These are phyloP conservation scores for Coprinopsis cinerea DNA, from an alignment of 768 basidiomycete genomes.

Conservation along the genomic window DNA sequence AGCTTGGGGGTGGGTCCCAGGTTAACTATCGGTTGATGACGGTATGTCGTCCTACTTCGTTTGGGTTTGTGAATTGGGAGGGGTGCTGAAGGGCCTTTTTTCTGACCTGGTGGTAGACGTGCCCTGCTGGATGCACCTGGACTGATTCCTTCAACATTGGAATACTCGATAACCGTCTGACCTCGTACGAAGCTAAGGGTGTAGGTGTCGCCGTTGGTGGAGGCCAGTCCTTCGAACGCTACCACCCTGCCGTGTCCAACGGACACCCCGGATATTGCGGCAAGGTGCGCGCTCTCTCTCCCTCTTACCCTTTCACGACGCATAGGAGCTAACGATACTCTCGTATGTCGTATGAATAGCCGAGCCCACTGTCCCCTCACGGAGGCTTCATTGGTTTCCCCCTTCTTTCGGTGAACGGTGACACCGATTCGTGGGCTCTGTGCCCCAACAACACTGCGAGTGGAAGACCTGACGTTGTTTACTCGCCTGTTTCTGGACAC, in stretches of 20 bases:
- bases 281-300: constrained; percentile 8
- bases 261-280: constrained; percentile 15
- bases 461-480: constrained; percentile 35
- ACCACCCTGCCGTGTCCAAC: constrained; percentile 6
- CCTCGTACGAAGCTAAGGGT: constrained; percentile 8
- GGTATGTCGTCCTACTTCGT: constrained; percentile 8
- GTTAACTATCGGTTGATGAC: constrained; percentile 8
- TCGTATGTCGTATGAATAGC: constrained; percentile 4
- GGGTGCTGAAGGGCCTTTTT: neutral
- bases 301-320: neutral
- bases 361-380: constrained; percentile 15
- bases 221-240: constrained; percentile 14
- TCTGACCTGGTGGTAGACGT: constrained; percentile 8
- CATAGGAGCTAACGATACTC: neutral
- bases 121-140: constrained; percentile 12
- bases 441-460: constrained; percentile 37
- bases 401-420: constrained; percentile 14
- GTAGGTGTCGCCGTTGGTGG: constrained; percentile 16
- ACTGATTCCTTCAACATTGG: constrained; percentile 16
- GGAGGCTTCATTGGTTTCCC: constrained; percentile 17
- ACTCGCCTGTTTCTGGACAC: constrained; percentile 36
- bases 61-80: neutral
- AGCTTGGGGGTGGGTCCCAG: constrained; percentile 14
- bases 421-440: constrained; percentile 22
- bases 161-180: constrained; percentile 9